These are phyloP conservation scores for Steccherinum ochraceum DNA, from an alignment of 768 basidiomycete genomes.

Conservation along the genomic window DNA sequence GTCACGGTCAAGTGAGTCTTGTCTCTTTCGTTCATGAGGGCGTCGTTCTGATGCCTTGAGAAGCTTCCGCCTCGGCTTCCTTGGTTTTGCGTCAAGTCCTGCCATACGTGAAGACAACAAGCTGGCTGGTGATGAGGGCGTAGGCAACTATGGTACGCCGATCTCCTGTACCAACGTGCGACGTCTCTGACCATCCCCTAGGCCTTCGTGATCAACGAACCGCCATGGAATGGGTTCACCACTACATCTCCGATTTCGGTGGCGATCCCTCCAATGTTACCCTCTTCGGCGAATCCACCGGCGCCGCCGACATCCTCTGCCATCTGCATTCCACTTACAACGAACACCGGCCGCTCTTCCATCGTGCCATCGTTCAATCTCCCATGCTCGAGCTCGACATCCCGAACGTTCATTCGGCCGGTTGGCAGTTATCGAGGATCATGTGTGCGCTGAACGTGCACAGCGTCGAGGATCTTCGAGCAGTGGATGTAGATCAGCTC, in stretches of 20 bases:
- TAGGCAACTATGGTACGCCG: slow-evolving; percentile 68
- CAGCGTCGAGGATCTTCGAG: slow-evolving; percentile 56
- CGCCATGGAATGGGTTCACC: slow-evolving; percentile 47
- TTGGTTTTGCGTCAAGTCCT: slow-evolving; percentile 69
- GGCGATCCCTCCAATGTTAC: slow-evolving; percentile 36
- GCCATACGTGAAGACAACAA: slow-evolving; percentile 64
- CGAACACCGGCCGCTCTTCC: slow-evolving; percentile 53
- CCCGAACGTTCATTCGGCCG: slow-evolving; percentile 52
- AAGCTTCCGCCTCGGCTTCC: slow-evolving; percentile 74
- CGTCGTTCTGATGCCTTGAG: slow-evolving; percentile 7
- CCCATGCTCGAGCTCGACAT: slow-evolving; percentile 56
- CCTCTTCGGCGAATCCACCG: slow-evolving; percentile 27
- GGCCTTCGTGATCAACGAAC: slow-evolving; percentile 31
- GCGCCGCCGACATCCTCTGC: slow-evolving; percentile 28
- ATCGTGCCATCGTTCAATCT: slow-evolving; percentile 73
- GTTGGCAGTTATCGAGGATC: slow-evolving; percentile 60
- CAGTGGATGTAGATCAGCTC: slow-evolving; percentile 51
- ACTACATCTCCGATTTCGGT: slow-evolving; percentile 45
- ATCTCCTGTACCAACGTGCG: background rate
- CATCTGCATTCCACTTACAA: slow-evolving; percentile 57
- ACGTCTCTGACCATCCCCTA: background rate
- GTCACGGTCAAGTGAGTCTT: slow-evolving; percentile 68
- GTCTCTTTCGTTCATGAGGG: slow-evolving; percentile 1
- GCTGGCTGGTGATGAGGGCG: slow-evolving; percentile 57
- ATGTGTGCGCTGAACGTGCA: slow-evolving; percentile 50